Percentiles rank a stretch among this genome's conserved stretches.
These are phyloP conservation scores for Plenodomus biglobosus DNA, from an alignment of 2,329 filamentous ascomycete genomes.

Conservation along the genomic window DNA sequence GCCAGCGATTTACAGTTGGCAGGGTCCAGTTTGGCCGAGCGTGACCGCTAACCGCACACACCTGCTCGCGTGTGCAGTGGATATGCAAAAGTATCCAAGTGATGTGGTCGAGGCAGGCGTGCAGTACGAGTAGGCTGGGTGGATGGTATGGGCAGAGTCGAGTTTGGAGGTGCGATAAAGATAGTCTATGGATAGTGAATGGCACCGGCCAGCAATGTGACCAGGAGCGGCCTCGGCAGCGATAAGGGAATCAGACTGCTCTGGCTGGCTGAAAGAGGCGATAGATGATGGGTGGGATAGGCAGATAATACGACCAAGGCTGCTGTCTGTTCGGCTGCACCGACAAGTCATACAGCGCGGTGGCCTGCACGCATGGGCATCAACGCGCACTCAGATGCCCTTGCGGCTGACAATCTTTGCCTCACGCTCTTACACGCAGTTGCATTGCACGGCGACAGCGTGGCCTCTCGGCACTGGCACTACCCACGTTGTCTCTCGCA, in stretches of 20 bases:
- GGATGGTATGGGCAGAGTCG: background rate
- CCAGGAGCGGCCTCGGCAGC: conserved; percentile 6
- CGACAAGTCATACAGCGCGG: background rate
- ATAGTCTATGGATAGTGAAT: background rate
- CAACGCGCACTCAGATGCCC: background rate
- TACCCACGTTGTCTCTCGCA: conserved; percentile 6
- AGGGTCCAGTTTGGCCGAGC: conserved; percentile 29
- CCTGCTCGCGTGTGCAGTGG: conserved; percentile 6
- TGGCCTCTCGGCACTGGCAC: background rate
- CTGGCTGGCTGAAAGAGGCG: conserved; percentile 19
- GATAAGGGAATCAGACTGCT: conserved; percentile 8
- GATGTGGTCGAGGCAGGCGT: background rate
- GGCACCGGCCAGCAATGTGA: background rate
- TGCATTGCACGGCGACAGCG: background rate
- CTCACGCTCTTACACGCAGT: background rate
- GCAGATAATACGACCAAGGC: conserved; percentile 1
- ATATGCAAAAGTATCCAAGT: conserved; percentile 1
- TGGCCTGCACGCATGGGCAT: background rate
- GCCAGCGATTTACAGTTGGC: conserved; percentile 31
- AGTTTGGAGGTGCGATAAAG: background rate
- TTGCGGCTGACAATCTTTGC: background rate
- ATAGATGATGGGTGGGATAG: too few relatives aligned
- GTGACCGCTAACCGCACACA: conserved; percentile 15
- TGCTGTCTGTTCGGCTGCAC: background rate
- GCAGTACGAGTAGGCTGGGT: conserved; percentile 2